A percentile compares a stretch with the other conserved stretches of the same genome.
These are phyloP conservation scores for Lactarius akahatsu DNA, from an alignment of 768 basidiomycete genomes.

Conservation along the genomic window DNA sequence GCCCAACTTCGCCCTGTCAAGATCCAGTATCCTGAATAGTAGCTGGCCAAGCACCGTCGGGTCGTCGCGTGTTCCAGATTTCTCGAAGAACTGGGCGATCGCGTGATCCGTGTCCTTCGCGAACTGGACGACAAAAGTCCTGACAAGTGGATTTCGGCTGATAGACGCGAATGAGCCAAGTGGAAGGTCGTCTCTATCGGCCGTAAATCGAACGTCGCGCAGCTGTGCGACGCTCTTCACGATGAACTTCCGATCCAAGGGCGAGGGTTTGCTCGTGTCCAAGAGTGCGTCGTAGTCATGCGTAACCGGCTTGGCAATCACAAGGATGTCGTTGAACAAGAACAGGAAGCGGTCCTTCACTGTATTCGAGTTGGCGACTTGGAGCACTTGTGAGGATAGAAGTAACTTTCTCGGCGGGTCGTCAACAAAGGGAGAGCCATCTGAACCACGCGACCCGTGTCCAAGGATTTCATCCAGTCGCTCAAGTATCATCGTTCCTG, in stretches of 20 bases:
- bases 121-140: conserved; percentile 78
- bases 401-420: conserved; percentile 85
- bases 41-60: conserved; percentile 71
- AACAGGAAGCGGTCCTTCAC: conserved; percentile 96
- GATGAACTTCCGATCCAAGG: conserved; percentile 71
- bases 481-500: conserved; percentile 59
- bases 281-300: conserved; percentile 63
- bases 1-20: conserved; percentile 81
- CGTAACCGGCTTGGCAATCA: conserved; percentile 87
- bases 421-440: conserved; percentile 66
- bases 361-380: conserved; percentile 91
- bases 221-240: conserved; percentile 90
- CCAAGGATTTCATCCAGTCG: conserved; percentile 70
- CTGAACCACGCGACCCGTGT: conserved; percentile 54
- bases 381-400: conserved; percentile 81
- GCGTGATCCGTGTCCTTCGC: conserved; percentile 77
- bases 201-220: conserved; percentile 61
- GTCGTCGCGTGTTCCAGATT: conserved; percentile 61
- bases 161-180: conserved; percentile 42
- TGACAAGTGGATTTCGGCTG: conserved; percentile 60
- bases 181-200: conserved; percentile 65
- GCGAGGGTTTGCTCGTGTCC: conserved; percentile 55
- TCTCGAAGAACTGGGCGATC: conserved; percentile 65
- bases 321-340: conserved; percentile 93
- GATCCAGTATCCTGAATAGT: conserved; percentile 77